Conservation (phyloP, 1,284 basidiomycete genomes). For the Volvariella surrecta region DNA sequence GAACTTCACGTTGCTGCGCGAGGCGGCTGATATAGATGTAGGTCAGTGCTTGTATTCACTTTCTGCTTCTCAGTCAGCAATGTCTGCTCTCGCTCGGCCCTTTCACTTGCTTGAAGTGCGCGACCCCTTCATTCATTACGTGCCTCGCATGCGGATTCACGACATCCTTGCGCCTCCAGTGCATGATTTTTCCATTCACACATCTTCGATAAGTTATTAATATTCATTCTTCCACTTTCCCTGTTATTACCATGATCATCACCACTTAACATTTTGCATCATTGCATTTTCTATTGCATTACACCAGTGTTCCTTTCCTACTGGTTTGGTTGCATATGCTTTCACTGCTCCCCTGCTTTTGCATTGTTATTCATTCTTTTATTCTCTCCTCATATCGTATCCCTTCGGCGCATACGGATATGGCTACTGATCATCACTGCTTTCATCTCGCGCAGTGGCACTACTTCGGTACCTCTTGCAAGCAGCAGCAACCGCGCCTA, state of each 20-base stretch:
- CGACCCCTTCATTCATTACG: conserved; percentile 71
- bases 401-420: too few species aligned
- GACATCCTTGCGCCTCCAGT: conserved; percentile 28
- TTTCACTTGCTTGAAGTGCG: conserved; percentile 53
- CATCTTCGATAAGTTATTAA: too few species aligned
- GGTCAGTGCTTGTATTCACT: background rate
- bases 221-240: conserved; percentile 2
- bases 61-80: too few species aligned
- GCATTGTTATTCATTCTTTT: too few species aligned
- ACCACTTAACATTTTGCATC: conserved; percentile 2
- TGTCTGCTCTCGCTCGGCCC: conserved; percentile 31
- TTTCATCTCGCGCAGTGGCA: too few species aligned
- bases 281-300: background rate
- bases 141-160: conserved; percentile 64
- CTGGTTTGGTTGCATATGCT: background rate
- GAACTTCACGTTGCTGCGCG: conserved; percentile 42
- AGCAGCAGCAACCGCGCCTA: background rate
- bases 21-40: conserved; percentile 30
- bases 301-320: background rate
- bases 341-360: too few species aligned
- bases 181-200: conserved; percentile 6
- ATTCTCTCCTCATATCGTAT: too few species aligned
- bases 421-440: too few species aligned
- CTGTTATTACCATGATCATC: background rate
- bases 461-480: conserved; percentile 5